Conservation (phyloP, 2,329 filamentous ascomycete genomes). For the Trichoderma sp. region DNA sequence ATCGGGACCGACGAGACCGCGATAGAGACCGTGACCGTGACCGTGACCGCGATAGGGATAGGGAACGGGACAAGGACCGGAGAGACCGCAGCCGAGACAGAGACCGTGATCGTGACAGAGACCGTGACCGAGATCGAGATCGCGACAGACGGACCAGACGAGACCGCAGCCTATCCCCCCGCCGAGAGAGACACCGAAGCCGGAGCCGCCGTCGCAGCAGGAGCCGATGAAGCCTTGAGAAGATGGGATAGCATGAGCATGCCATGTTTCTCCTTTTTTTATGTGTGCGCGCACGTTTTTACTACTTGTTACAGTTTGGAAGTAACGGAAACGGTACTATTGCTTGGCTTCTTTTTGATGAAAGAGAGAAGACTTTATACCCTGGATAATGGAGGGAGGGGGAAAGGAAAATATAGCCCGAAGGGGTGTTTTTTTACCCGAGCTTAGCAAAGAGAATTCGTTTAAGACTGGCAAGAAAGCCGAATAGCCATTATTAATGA, state of each 20-base stretch:
- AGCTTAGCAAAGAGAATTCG: neutral
- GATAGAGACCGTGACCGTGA: constrained; percentile 30
- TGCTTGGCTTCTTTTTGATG: neutral
- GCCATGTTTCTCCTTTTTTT: neutral
- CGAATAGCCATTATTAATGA: neutral
- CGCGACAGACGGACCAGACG: constrained; percentile 26
- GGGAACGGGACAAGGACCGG: constrained; percentile 37
- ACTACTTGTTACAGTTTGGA: neutral
- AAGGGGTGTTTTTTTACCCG: neutral
- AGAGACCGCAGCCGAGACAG: constrained; percentile 41
- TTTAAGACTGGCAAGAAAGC: neutral
- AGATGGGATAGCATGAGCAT: neutral
- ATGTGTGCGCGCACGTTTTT: neutral
- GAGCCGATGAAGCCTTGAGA: constrained; percentile 20
- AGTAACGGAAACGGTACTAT: neutral
- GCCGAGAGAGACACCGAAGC: constrained; percentile 38
- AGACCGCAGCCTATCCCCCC: constrained; percentile 37
- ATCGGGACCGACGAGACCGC: constrained; percentile 35
- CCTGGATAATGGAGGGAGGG: neutral
- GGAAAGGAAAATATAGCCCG: neutral
- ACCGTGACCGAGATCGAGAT: constrained; percentile 1
- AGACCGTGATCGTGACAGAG: neutral
- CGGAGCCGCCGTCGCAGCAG: constrained; percentile 42
- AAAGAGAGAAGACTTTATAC: neutral
- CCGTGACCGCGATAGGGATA: constrained; percentile 36